A percentile compares a stretch with the other conserved stretches of the same genome.
Conservation (phyloP, 108 stramenopile genomes). For the Nannochloropsis salina region DNA sequence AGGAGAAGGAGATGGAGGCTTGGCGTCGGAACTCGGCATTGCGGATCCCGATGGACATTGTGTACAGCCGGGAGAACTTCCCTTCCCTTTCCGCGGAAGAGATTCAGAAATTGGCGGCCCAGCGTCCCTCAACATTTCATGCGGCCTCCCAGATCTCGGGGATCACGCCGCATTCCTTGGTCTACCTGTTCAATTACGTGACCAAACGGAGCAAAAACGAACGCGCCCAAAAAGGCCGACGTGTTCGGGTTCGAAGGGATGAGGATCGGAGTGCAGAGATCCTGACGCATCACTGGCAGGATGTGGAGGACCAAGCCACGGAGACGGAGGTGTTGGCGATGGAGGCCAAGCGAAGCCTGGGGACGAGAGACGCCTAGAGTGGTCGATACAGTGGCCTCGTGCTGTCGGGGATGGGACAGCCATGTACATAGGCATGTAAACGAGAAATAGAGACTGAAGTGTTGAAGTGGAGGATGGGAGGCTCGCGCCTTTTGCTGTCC, state of each 20-base stretch:
- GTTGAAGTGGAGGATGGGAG: too few species aligned
- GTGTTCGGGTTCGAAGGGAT: background rate
- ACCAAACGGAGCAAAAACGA: conserved; percentile 51
- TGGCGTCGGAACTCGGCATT: conserved; percentile 78
- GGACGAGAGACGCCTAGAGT: too few species aligned
- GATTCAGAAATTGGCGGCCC: conserved; percentile 63
- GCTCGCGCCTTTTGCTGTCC: too few species aligned
- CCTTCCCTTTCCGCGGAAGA: conserved; percentile 87
- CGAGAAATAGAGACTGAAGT: too few species aligned
- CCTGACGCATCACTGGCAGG: conserved; percentile 43
- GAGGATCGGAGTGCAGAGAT: conserved; percentile 33
- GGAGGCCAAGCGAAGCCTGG: background rate
- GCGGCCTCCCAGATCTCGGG: conserved; percentile 88
- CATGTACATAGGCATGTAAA: too few species aligned
- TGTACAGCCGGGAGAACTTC: conserved; percentile 65
- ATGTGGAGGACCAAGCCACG: conserved; percentile 24
- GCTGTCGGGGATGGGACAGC: too few species aligned
- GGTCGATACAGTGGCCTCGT: too few species aligned
- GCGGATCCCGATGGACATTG: conserved; percentile 75
- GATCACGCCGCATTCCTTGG: conserved; percentile 81
- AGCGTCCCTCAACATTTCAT: conserved; percentile 74
- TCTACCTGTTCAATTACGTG: conserved; percentile 84
- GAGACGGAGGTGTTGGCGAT: background rate
- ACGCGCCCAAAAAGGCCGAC: background rate
- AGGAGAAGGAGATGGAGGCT: conserved; percentile 85